phyloP scores from a whole-genome alignment of 139 green algal species.

The Volvox africanus region DNA sequence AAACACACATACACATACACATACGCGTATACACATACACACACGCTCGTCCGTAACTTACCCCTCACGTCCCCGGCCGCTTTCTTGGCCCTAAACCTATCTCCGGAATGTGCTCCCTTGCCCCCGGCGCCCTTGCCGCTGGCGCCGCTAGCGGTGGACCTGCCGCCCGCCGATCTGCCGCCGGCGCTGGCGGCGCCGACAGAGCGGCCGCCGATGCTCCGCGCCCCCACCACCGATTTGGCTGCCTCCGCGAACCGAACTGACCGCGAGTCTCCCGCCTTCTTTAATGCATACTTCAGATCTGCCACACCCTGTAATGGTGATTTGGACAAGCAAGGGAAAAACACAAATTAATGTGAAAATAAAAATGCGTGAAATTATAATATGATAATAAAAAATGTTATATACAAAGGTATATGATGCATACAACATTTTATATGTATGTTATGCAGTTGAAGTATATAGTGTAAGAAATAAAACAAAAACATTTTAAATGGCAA shows the following conservation, averaged over 20 bases:
- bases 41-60: not conserved
- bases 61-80: slow-evolving; percentile 84
- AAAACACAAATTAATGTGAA: too few relatives aligned
- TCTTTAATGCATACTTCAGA: slow-evolving; percentile 56
- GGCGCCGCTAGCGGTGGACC: not conserved
- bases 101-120: slow-evolving; percentile 69
- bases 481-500: too few relatives aligned
- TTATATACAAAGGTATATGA: too few relatives aligned
- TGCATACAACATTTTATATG: too few relatives aligned
- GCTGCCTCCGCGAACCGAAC: slow-evolving; percentile 65
- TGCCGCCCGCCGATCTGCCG: slow-evolving; percentile 13
- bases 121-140: slow-evolving; percentile 11
- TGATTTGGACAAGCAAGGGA: too few relatives aligned
- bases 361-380: too few relatives aligned
- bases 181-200: slow-evolving; percentile 16
- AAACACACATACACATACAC: too few relatives aligned
- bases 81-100: slow-evolving; percentile 79
- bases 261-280: slow-evolving; percentile 60
- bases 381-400: too few relatives aligned
- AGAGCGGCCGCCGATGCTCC: slow-evolving; percentile 2
- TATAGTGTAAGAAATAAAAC: too few relatives aligned
- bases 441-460: too few relatives aligned
- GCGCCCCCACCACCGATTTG: slow-evolving; percentile 8
- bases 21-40: too few relatives aligned
- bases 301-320: slow-evolving; percentile 44